Conservation (phyloP, 2,329 filamentous ascomycete genomes). For the Tolypocladium tundrense region DNA sequence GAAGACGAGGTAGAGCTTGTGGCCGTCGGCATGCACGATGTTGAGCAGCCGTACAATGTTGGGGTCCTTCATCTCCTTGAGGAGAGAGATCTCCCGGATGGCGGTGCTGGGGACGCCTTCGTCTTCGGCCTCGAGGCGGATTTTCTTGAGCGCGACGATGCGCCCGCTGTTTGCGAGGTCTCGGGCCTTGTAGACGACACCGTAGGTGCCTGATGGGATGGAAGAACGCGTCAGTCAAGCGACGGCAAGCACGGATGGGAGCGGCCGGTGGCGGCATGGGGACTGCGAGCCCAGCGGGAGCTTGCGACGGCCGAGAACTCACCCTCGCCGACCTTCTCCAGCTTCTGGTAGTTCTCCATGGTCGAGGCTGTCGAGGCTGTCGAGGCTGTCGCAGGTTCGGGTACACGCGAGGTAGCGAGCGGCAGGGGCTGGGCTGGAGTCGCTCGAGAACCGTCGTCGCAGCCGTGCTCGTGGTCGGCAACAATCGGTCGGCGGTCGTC, state of each 20-base stretch:
- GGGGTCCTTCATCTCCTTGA: conserved; percentile 89
- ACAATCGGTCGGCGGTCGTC: background rate
- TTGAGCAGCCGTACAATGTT: conserved; percentile 84
- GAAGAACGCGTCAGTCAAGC: background rate
- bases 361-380: conserved; percentile 2
- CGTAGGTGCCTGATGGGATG: conserved; percentile 63
- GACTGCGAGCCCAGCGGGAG: background rate
- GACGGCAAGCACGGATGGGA: background rate
- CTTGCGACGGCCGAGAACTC: conserved; percentile 17
- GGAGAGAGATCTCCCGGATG: conserved; percentile 85
- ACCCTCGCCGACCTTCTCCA: conserved; percentile 97
- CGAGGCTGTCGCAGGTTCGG: background rate
- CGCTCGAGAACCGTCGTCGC: background rate
- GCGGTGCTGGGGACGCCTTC: conserved; percentile 88
- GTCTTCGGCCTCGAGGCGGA: conserved; percentile 88
- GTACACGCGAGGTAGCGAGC: background rate
- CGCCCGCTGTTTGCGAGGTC: conserved; percentile 73
- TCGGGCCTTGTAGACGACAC: conserved; percentile 88
- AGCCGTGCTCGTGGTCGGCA: background rate
- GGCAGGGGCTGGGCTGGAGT: background rate
- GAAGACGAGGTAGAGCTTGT: conserved; percentile 89
- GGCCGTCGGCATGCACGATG: conserved; percentile 88
- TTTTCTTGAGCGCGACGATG: conserved; percentile 91
- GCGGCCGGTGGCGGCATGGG: background rate
- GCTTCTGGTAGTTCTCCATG: conserved; percentile 96